Conservation (phyloP, 2,329 filamentous ascomycete species). For the Periconia digitata region DNA sequence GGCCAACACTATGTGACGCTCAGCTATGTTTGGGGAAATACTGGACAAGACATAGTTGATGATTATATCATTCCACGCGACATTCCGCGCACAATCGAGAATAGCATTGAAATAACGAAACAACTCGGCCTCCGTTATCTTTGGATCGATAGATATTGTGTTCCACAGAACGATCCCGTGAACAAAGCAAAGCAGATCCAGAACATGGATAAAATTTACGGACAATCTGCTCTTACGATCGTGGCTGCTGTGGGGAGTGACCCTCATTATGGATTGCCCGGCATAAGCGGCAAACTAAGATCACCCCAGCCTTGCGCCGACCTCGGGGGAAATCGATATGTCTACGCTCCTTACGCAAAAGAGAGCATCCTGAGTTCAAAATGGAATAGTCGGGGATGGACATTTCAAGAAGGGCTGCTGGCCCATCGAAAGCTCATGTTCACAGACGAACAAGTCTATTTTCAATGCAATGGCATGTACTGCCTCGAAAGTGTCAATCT, state of each 20-base stretch:
- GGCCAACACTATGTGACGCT: not conserved
- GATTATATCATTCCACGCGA: not conserved
- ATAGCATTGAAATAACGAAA: not conserved
- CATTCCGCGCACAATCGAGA: not conserved
- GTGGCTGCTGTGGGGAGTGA: conserved; percentile 3
- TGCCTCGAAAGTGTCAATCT: conserved; percentile 1
- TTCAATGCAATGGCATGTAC: not conserved
- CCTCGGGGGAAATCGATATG: not conserved
- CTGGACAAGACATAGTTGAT: not conserved
- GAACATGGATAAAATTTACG: conserved; percentile 9
- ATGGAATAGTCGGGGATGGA: conserved; percentile 5
- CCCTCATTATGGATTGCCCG: not conserved
- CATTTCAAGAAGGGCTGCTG: conserved; percentile 2
- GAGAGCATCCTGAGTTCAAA: not conserved
- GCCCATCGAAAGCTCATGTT: conserved; percentile 2
- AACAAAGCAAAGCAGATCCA: not conserved
- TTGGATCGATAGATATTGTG: conserved; percentile 5
- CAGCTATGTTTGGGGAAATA: not conserved
- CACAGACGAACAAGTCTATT: conserved; percentile 1
- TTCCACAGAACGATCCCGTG: not conserved
- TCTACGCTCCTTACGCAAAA: not conserved
- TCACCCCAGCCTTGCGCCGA: not conserved
- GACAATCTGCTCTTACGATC: conserved; percentile 6
- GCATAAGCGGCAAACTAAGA: not conserved
- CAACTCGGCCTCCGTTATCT: not conserved